Conservation (phyloP, 306 rosid species). For the Cucumis melo region DNA sequence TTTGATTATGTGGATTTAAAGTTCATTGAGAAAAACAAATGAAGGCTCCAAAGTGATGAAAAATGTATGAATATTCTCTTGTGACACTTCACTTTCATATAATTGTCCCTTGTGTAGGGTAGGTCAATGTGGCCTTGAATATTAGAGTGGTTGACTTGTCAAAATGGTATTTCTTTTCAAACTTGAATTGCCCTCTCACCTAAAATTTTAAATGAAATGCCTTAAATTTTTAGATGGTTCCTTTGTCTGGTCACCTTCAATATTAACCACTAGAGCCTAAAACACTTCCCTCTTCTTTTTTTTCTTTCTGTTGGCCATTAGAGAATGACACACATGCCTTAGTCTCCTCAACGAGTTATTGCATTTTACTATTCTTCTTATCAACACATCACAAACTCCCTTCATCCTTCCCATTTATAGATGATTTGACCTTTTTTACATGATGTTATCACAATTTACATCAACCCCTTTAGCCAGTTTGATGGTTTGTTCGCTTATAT, state of each 20-base stretch:
- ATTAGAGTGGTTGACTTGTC: constrained; percentile 13
- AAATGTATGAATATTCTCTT: neutral
- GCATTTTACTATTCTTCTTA: neutral
- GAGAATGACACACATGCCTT: neutral
- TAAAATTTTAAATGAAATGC: neutral
- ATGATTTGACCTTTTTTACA: neutral
- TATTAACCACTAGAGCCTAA: neutral
- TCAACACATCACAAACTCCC: neutral
- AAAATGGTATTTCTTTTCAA: neutral
- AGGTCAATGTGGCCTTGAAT: neutral
- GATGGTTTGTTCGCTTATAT: too few species aligned
- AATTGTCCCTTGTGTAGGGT: neutral
- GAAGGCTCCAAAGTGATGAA: neutral
- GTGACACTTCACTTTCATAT: neutral
- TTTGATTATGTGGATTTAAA: neutral
- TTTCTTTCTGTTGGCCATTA: neutral
- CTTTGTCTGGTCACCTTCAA: constrained; percentile 4
- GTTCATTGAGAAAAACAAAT: neutral
- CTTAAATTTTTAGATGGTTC: neutral
- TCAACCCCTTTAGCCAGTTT: too few species aligned
- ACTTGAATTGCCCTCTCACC: constrained; percentile 7
- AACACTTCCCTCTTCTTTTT: neutral
- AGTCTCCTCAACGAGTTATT: neutral
- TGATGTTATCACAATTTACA: too few species aligned
- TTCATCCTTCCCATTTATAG: neutral